A percentile compares a stretch with the other conserved stretches of the same genome.
These are phyloP conservation scores for Alternaria longipes DNA, from an alignment of 2,329 filamentous ascomycete genomes.

Conservation along the genomic window DNA sequence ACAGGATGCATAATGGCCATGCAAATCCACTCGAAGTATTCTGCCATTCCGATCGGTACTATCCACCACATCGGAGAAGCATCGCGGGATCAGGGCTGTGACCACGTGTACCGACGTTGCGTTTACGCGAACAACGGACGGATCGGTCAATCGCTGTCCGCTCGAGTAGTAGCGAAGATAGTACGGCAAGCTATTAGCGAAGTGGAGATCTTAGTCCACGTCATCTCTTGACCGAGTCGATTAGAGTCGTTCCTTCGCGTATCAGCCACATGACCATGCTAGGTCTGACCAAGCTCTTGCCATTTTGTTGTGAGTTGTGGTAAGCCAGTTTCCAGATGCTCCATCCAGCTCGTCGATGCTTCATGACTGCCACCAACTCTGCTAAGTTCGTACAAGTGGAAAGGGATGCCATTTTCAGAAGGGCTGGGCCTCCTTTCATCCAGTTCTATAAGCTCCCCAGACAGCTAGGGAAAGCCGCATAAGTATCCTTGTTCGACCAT, in stretches of 20 bases:
- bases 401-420: background rate
- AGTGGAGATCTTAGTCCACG: background rate
- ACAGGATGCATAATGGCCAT: background rate
- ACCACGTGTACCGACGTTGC: background rate
- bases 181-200: background rate
- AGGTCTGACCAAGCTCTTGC: background rate
- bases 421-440: conserved; percentile 4
- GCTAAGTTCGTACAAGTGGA: background rate
- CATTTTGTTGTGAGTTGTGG: background rate
- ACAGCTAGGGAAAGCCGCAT: background rate
- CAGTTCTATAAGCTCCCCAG: background rate
- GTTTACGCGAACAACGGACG: background rate
- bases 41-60: background rate
- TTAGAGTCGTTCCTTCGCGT: background rate
- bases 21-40: background rate
- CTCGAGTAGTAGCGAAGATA: background rate
- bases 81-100: background rate
- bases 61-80: background rate
- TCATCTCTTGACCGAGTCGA: background rate
- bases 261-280: background rate
- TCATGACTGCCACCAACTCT: background rate
- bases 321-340: background rate
- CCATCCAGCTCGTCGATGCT: background rate
- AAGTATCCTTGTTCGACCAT: background rate
- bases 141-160: background rate